These are phyloP conservation scores for Neoascochyta sp. DNA, from an alignment of 2,329 filamentous ascomycete genomes.

Conservation along the genomic window DNA sequence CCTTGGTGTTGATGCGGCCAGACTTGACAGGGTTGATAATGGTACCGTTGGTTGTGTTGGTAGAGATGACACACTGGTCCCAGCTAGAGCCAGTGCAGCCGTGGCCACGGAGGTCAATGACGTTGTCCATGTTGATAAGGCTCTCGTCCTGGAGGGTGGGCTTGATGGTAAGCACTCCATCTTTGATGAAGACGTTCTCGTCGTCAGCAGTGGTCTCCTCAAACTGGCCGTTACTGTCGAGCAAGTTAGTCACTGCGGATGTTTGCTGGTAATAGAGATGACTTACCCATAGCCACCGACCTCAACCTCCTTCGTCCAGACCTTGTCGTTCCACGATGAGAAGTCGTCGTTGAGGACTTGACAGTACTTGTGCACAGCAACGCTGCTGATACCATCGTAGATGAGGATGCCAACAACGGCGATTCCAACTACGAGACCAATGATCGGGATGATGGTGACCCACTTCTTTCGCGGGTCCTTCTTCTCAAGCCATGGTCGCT, in stretches of 20 bases:
- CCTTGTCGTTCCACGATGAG: slow-evolving; percentile 52
- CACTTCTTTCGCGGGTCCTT: slow-evolving; percentile 78
- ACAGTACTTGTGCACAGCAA: slow-evolving; percentile 72
- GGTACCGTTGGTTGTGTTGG: slow-evolving; percentile 73
- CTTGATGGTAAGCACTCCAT: slow-evolving; percentile 69
- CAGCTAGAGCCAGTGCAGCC: slow-evolving; percentile 64
- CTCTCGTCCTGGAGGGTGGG: slow-evolving; percentile 70
- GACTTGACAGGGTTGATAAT: slow-evolving; percentile 76
- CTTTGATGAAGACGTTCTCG: slow-evolving; percentile 70
- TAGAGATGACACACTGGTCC: slow-evolving; percentile 63
- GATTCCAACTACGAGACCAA: slow-evolving; percentile 68
- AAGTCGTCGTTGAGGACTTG: slow-evolving; percentile 65
- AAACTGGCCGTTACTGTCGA: slow-evolving; percentile 71
- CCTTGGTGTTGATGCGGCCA: slow-evolving; percentile 72
- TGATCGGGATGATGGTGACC: slow-evolving; percentile 73
- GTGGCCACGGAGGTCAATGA: slow-evolving; percentile 64
- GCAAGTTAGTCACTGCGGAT: slow-evolving; percentile 24
- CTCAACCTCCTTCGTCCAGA: slow-evolving; percentile 74
- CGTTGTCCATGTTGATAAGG: slow-evolving; percentile 62
- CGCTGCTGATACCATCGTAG: slow-evolving; percentile 69
- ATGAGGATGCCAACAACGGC: slow-evolving; percentile 66
- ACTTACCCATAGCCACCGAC: slow-evolving; percentile 72
- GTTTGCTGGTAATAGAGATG: not conserved
- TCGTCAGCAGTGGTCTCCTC: slow-evolving; percentile 68
- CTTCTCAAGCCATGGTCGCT: slow-evolving; percentile 74